phyloP scores from a whole-genome alignment of 2,329 filamentous ascomycete genomes.

The Exophiala oligosperma region DNA sequence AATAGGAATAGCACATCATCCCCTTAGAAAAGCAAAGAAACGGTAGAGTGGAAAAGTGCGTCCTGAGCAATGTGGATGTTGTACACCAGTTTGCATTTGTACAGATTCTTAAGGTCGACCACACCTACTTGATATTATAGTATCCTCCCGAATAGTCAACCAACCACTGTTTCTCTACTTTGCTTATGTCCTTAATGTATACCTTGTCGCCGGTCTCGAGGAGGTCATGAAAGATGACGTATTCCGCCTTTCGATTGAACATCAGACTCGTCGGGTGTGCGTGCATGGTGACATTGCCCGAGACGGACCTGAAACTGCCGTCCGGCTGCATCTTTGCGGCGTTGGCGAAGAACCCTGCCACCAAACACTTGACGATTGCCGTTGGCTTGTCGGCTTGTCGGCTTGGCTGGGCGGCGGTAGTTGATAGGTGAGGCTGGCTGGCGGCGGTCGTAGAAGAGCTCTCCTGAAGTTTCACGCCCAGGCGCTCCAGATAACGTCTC shows the following conservation, averaged over 20 bases:
- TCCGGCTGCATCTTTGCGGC: constrained; percentile 92
- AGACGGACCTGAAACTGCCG: constrained; percentile 84
- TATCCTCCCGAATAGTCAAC: constrained; percentile 84
- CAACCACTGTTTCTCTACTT: constrained; percentile 90
- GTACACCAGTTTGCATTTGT: neutral
- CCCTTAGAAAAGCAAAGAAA: too few species aligned
- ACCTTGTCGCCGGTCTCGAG: constrained; percentile 86
- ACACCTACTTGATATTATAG: constrained; percentile 58
- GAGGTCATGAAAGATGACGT: constrained; percentile 93
- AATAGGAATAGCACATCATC: neutral
- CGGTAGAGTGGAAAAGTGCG: neutral
- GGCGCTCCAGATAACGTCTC: constrained; percentile 81
- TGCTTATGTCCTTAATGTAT: constrained; percentile 88
- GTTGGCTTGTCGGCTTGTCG: constrained; percentile 58
- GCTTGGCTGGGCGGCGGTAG: constrained; percentile 36
- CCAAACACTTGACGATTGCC: constrained; percentile 79
- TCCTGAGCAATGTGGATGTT: too few species aligned
- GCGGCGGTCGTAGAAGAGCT: constrained; percentile 39
- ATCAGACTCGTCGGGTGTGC: constrained; percentile 90
- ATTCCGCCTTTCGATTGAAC: constrained; percentile 95
- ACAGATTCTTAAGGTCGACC: neutral
- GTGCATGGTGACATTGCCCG: constrained; percentile 73
- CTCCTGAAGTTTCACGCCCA: constrained; percentile 71
- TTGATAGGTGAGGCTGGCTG: constrained; percentile 1
- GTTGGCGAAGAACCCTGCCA: constrained; percentile 88